Evolutionary conservation across 495 filamentous ascomycete genomes (phyloP), one percentile per base, ranked within the genome.

Genomic region (Platismatia glauca): DNA sequence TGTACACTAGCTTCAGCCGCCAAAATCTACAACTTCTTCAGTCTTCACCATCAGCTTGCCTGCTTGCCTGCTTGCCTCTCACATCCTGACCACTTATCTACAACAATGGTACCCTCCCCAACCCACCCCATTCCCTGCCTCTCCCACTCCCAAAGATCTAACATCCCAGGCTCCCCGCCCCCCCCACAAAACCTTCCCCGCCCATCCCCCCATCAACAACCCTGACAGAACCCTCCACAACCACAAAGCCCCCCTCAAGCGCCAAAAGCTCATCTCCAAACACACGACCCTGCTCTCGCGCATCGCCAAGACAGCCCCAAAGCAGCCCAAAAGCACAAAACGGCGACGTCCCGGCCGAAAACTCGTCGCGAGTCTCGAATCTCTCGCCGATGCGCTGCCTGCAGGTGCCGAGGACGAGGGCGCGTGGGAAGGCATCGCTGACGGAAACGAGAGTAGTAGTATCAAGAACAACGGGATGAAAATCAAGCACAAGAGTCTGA

Each of bases 341-440:
- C 64, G 74, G 0, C 78, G 88, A n/a, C 79, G 89, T 4, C 84
- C 86, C 0, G 78, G 76, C 60, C 91, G 90, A 70, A 91, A 90
- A 67, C 84, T 95, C 20, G 81, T 88, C 22, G 76, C 90, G n/a
- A 88, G 82, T 35, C 79, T 96, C 27, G 84, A 89, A 31, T 85
- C 86, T 0, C 80, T 97, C 7, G 89, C 86, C 55, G 85, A 89
- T 71, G 90, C 89, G 1, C 76, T 97, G 20, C 89, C 89, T 4
- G 83, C 85, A 12, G 20, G 60, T 72, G 1, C 67, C 74, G 39
- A 61, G 69, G 56, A 71, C 69, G 48, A 72, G 74, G 62, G 66
- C 66, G 5, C 68, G 67, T 48, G 78, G 67, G 39, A 75, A 79
- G 53, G 13, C 33, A 18, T 7, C 46, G 55, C 22, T 73, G 55